phyloP scores from a whole-genome alignment of 495 filamentous ascomycete species.

The Penicillium verhagenii region DNA sequence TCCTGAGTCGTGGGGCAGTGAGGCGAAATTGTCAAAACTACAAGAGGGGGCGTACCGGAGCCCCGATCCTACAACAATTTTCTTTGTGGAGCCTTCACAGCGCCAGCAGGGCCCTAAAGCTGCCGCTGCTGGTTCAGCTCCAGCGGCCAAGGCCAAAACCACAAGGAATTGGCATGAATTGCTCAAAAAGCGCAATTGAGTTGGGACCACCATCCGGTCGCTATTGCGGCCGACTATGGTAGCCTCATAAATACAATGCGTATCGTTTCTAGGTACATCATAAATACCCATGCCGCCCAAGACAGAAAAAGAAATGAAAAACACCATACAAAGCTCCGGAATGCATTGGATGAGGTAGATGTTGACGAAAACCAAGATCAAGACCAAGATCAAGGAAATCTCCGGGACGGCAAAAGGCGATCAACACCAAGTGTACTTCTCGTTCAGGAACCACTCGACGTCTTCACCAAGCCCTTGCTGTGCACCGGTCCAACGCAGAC shows the following conservation, averaged over 20 bases:
- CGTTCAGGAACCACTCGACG: constrained; percentile 83
- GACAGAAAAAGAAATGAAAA: too few relatives aligned
- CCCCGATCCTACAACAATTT: constrained; percentile 41
- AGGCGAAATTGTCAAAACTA: constrained; percentile 48
- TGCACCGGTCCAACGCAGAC: constrained; percentile 62
- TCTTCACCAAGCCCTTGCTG: constrained; percentile 47
- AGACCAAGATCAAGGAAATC: constrained; percentile 6
- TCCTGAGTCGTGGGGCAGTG: constrained; percentile 56
- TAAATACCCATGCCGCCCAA: constrained; percentile 21
- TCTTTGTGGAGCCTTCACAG: constrained; percentile 36
- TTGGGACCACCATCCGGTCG: constrained; percentile 17
- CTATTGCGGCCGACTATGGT: constrained; percentile 19
- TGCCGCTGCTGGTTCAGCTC: constrained; percentile 27
- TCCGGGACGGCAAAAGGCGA: constrained; percentile 2
- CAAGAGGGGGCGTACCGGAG: constrained; percentile 39
- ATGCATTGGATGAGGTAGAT: constrained; percentile 2
- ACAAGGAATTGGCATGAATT: constrained; percentile 87
- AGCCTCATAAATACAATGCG: constrained; percentile 16
- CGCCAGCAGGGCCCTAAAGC: constrained; percentile 34
- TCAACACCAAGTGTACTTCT: constrained; percentile 95
- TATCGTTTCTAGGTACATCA: constrained; percentile 21
- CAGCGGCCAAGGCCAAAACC: constrained; percentile 45
- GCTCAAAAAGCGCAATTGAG: constrained; percentile 55
- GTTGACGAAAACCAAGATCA: constrained; percentile 7
- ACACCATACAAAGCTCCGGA: background rate